Evolutionary conservation across 257 asterid species (phyloP).

Genomic region (Ophiorrhiza pumila): DNA sequence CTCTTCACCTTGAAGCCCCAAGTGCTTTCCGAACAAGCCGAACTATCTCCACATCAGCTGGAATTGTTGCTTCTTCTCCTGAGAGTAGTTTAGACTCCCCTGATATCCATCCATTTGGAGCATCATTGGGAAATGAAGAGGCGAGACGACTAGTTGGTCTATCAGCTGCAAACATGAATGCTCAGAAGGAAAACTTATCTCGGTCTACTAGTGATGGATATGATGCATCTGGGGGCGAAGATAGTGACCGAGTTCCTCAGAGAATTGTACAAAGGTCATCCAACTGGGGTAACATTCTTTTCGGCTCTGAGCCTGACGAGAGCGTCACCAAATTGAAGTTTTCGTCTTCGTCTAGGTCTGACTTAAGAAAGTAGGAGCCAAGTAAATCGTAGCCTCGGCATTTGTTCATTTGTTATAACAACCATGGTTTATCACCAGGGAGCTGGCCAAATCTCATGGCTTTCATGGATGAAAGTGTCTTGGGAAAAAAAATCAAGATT

Average conservation of each 20-base stretch:
- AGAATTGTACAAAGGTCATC: constrained; percentile 51
- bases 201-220: constrained; percentile 95
- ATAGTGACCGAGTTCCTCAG: constrained; percentile 76
- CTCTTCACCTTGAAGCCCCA: constrained; percentile 73
- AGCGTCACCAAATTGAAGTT: constrained; percentile 29
- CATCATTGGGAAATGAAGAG: constrained; percentile 59
- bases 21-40: constrained; percentile 45
- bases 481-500: neutral
- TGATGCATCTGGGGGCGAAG: constrained; percentile 99
- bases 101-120: constrained; percentile 64
- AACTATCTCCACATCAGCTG: constrained; percentile 38
- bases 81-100: constrained; percentile 93
- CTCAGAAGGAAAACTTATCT: constrained; percentile 48
- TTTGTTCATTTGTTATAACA: constrained; percentile 53
- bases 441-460: neutral
- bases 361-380: constrained; percentile 41
- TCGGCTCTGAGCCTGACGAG: constrained; percentile 63
- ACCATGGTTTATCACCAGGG: constrained; percentile 5
- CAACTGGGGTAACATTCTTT: constrained; percentile 70
- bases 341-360: constrained; percentile 53
- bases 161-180: constrained; percentile 32
- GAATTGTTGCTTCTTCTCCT: constrained; percentile 67
- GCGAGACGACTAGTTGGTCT: constrained; percentile 46
- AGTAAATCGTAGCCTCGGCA: constrained; percentile 18
- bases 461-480: neutral